Evolutionary conservation across 1,284 basidiomycete species (phyloP).

Genomic region (Mixia osmundae): DNA sequence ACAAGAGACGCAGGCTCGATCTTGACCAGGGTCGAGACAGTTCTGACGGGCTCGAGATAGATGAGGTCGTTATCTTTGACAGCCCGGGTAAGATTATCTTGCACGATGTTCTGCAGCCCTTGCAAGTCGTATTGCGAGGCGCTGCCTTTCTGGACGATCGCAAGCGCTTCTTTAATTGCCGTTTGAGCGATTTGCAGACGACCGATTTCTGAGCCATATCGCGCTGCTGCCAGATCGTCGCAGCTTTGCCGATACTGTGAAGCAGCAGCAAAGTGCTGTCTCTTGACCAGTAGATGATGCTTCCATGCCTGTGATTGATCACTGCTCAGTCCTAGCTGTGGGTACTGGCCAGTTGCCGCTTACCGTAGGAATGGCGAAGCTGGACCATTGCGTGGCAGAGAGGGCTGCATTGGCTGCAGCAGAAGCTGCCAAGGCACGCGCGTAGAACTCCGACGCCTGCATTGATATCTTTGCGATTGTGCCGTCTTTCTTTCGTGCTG

Average conservation of each 20-base stretch:
- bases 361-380: slow-evolving; percentile 33
- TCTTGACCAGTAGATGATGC: slow-evolving; percentile 59
- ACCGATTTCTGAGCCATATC: slow-evolving; percentile 64
- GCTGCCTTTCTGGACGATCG: slow-evolving; percentile 17
- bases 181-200: slow-evolving; percentile 42
- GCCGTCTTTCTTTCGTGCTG: slow-evolving; percentile 36
- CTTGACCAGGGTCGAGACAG: slow-evolving; percentile 39
- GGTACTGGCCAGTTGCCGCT: slow-evolving; percentile 11
- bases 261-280: slow-evolving; percentile 66
- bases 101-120: slow-evolving; percentile 41
- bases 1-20: slow-evolving; percentile 49
- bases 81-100: slow-evolving; percentile 33
- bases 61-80: slow-evolving; percentile 80
- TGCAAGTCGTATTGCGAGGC: slow-evolving; percentile 33
- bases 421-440: slow-evolving; percentile 26
- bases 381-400: slow-evolving; percentile 19
- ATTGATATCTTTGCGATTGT: slow-evolving; percentile 66
- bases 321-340: background rate
- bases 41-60: slow-evolving; percentile 69
- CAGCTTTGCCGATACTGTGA: slow-evolving; percentile 72
- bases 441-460: slow-evolving; percentile 45
- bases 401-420: slow-evolving; percentile 30
- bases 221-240: slow-evolving; percentile 59
- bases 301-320: slow-evolving; percentile 42
- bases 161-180: slow-evolving; percentile 47